Percentiles rank a stretch among this genome's conserved stretches.
These are phyloP conservation scores for Komagataella mondaviorum DNA, from an alignment of 805 yeast genomes.

Conservation along the genomic window DNA sequence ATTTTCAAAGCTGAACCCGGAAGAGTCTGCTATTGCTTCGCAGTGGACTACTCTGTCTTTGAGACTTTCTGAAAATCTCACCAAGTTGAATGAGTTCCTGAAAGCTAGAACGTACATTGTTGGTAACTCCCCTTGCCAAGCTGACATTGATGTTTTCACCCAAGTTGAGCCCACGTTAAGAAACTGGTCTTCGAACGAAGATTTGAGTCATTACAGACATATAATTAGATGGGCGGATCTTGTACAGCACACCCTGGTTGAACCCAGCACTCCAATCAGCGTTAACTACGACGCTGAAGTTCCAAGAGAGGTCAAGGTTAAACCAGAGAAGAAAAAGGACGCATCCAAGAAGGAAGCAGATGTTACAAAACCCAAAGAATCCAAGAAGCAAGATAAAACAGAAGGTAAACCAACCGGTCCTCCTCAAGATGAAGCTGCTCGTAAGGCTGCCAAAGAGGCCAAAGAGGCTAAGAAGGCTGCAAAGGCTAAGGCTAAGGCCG, in stretches of 20 bases:
- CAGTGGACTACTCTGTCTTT: constrained; percentile 72
- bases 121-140: constrained; percentile 51
- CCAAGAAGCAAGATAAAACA: constrained; percentile 6
- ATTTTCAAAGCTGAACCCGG: constrained; percentile 18
- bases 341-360: constrained; percentile 10
- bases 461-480: constrained; percentile 27
- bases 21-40: constrained; percentile 44
- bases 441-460: constrained; percentile 15
- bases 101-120: constrained; percentile 58
- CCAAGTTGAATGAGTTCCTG: constrained; percentile 56
- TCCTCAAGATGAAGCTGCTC: constrained; percentile 15
- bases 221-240: constrained; percentile 87
- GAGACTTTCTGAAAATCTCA: constrained; percentile 38
- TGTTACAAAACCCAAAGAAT: constrained; percentile 4
- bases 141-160: constrained; percentile 64
- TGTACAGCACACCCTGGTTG: constrained; percentile 53
- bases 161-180: constrained; percentile 47
- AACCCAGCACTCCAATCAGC: constrained; percentile 31
- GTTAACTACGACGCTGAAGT: constrained; percentile 49
- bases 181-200: constrained; percentile 38
- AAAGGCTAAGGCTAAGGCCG: constrained; percentile 47
- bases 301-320: constrained; percentile 38
- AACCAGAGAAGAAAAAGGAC: constrained; percentile 17
- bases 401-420: constrained; percentile 8
- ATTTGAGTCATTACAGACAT: constrained; percentile 61